Evolutionary conservation across 441 rosid genomes (phyloP).

Genomic region (Erysimum pusillum): DNA sequence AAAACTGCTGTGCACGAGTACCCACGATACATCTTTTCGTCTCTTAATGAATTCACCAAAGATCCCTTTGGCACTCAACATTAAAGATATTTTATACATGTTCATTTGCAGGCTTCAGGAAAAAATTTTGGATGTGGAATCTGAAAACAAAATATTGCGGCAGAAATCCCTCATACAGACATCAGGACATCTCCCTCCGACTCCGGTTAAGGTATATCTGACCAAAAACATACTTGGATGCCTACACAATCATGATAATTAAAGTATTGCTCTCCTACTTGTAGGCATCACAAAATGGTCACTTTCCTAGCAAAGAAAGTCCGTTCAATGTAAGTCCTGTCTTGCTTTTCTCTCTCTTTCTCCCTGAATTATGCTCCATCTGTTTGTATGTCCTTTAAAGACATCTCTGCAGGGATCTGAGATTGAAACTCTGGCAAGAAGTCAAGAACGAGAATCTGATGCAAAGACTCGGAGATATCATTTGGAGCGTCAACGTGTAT

Average conservation of each 20-base stretch:
- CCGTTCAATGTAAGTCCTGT: slow-evolving; percentile 36
- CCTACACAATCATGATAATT: slow-evolving; percentile 21
- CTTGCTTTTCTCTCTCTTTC: slow-evolving; percentile 27
- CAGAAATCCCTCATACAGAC: slow-evolving; percentile 67
- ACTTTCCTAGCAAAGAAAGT: slow-evolving; percentile 43
- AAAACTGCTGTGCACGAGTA: slow-evolving; percentile 88
- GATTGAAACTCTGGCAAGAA: slow-evolving; percentile 59
- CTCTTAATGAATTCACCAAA: slow-evolving; percentile 25
- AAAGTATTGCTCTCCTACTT: slow-evolving; percentile 42
- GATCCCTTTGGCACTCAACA: slow-evolving; percentile 17
- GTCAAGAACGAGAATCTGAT: slow-evolving; percentile 63
- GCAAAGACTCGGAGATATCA: slow-evolving; percentile 65
- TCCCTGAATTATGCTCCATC: slow-evolving; percentile 18
- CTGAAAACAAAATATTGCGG: slow-evolving; percentile 75
- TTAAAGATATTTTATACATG: slow-evolving; percentile 20
- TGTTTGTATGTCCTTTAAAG: slow-evolving; percentile 26
- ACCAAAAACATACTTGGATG: slow-evolving; percentile 8
- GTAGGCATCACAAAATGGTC: slow-evolving; percentile 76
- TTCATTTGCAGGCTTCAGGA: slow-evolving; percentile 72
- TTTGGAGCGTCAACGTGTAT: slow-evolving; percentile 81
- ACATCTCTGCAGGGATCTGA: slow-evolving; percentile 64
- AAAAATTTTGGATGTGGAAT: slow-evolving; percentile 79
- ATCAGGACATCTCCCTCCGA: slow-evolving; percentile 63
- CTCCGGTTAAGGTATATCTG: slow-evolving; percentile 57
- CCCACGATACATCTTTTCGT: slow-evolving; percentile 34